phyloP scores from a whole-genome alignment of 495 filamentous ascomycete genomes.

The Penicillium pulvis region DNA sequence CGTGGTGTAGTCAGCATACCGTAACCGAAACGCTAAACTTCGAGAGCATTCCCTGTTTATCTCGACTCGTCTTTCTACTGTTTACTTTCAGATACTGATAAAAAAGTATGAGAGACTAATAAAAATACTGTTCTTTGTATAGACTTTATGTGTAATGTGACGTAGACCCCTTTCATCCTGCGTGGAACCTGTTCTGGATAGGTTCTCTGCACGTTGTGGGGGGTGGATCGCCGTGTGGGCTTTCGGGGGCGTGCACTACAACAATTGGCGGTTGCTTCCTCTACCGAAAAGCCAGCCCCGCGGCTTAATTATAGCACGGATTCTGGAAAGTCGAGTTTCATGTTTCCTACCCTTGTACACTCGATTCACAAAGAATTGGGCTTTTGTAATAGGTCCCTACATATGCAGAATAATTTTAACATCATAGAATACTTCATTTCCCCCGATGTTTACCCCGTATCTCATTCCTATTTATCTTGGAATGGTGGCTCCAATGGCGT shows the following conservation, averaged over 20 bases:
- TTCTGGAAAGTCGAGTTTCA: slow-evolving; percentile 5
- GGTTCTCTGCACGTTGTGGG: slow-evolving; percentile 33
- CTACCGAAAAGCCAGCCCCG: slow-evolving; percentile 18
- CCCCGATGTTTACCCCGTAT: neutral
- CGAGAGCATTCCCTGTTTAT: neutral
- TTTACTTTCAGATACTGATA: no score
- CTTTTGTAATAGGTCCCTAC: neutral
- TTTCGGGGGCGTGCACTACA: slow-evolving; percentile 14
- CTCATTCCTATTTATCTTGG: neutral
- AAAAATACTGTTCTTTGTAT: neutral
- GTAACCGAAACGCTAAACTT: slow-evolving; percentile 2
- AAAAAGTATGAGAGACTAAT: no score
- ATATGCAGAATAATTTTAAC: neutral
- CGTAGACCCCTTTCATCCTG: neutral
- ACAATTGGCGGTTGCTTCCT: slow-evolving; percentile 22
- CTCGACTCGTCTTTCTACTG: neutral
- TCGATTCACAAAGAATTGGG: no score
- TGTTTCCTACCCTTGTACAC: neutral
- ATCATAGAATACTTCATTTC: no score
- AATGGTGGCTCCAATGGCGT: neutral
- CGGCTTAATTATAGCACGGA: slow-evolving; percentile 15
- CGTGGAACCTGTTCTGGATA: slow-evolving; percentile 16
- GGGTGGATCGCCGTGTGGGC: slow-evolving; percentile 28
- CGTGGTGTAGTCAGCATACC: slow-evolving; percentile 6
- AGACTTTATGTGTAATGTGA: neutral